Conservation (phyloP, 1,139 yeast genomes). For the Saccharomycopsis hybrid region DNA sequence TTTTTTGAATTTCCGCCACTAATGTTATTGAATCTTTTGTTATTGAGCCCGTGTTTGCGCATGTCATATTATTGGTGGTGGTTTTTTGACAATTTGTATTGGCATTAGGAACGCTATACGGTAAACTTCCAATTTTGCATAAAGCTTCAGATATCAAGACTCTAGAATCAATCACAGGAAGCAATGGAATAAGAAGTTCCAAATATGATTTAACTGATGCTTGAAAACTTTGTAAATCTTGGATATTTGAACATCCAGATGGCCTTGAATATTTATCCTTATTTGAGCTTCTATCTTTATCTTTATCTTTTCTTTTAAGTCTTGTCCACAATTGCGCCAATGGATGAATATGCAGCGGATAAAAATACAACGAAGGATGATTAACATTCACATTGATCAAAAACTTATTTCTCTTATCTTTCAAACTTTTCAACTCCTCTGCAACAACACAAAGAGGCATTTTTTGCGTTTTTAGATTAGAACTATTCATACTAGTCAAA, state of each 20-base stretch:
- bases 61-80: too few species aligned
- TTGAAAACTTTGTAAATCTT: too few species aligned
- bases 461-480: too few species aligned
- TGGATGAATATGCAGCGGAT: slow-evolving; percentile 3
- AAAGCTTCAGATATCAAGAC: slow-evolving; percentile 6
- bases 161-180: slow-evolving; percentile 5
- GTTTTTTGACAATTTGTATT: too few species aligned
- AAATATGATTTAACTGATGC: too few species aligned
- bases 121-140: not conserved
- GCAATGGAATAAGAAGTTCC: slow-evolving; percentile 4
- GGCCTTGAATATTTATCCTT: not conserved
- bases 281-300: not conserved
- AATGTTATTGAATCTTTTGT: slow-evolving; percentile 5
- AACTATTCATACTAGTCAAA: too few species aligned
- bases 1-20: slow-evolving; percentile 8
- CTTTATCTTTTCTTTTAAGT: too few species aligned
- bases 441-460: too few species aligned
- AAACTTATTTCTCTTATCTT: not conserved
- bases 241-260: too few species aligned
- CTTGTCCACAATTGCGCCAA: not conserved
- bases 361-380: slow-evolving; percentile 3
- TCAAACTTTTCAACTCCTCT: too few species aligned
- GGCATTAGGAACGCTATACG: not conserved
- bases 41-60: too few species aligned
- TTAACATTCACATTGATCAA: not conserved